These are phyloP conservation scores for Hyphopichia wangnamkhiaoensis DNA, from an alignment of 1,139 yeast species.

Conservation along the genomic window DNA sequence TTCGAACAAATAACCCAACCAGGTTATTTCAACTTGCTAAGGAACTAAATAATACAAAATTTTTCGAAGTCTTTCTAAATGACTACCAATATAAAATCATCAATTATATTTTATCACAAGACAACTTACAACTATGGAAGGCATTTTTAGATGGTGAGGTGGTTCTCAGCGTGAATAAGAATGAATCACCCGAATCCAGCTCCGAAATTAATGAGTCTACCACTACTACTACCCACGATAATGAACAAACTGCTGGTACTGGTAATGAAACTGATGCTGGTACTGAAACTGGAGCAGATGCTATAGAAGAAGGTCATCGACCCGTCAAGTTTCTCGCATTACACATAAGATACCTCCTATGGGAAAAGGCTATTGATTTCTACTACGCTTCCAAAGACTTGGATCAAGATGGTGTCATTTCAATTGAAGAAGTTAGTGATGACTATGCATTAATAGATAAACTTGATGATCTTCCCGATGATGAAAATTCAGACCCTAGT, in stretches of 20 bases:
- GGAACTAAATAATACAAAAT: slow-evolving; percentile 40
- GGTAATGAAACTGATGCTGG: slow-evolving; percentile 7
- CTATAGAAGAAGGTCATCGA: slow-evolving; percentile 47
- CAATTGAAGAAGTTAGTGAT: slow-evolving; percentile 36
- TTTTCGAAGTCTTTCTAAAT: slow-evolving; percentile 60
- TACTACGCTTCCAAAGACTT: slow-evolving; percentile 36
- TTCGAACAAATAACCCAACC: slow-evolving; percentile 40
- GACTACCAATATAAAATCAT: slow-evolving; percentile 62
- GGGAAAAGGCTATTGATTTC: slow-evolving; percentile 72
- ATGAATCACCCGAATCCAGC: too few relatives aligned
- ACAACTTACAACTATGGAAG: slow-evolving; percentile 47
- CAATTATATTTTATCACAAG: slow-evolving; percentile 35
- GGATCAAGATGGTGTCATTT: slow-evolving; percentile 22
- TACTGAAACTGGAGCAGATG: slow-evolving; percentile 12
- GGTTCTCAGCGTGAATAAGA: slow-evolving; percentile 28
- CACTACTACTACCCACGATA: slow-evolving; percentile 7
- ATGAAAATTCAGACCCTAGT: slow-evolving; percentile 18
- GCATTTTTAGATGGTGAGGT: slow-evolving; percentile 57
- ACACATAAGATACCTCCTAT: slow-evolving; percentile 65
- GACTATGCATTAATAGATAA: slow-evolving; percentile 41
- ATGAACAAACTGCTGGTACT: slow-evolving; percentile 9
- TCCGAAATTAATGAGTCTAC: slow-evolving; percentile 5
- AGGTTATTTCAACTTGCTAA: slow-evolving; percentile 50
- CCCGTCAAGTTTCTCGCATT: slow-evolving; percentile 59
- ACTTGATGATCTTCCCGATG: slow-evolving; percentile 24